These are phyloP conservation scores for Inga oerstediana DNA, from an alignment of 306 rosid species.

Conservation along the genomic window DNA sequence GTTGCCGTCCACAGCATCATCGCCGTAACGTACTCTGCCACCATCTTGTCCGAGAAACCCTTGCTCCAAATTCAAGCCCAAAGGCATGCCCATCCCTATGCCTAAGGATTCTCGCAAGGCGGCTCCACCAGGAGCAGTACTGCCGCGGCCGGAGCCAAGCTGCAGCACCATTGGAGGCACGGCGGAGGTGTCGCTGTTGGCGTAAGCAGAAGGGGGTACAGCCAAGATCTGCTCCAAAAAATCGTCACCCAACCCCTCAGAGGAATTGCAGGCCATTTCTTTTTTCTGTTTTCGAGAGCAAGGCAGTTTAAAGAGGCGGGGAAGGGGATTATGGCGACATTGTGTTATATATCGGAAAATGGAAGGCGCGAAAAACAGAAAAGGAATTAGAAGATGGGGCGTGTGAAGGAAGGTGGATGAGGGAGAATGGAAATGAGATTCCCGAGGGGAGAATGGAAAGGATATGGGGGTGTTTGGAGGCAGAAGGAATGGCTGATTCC, in stretches of 20 bases:
- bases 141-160: slow-evolving; percentile 48
- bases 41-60: slow-evolving; percentile 56
- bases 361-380: slow-evolving; percentile 29
- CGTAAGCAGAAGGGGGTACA: slow-evolving; percentile 46
- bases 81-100: slow-evolving; percentile 70
- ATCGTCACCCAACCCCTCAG: slow-evolving; percentile 85
- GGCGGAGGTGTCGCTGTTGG: slow-evolving; percentile 34
- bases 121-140: slow-evolving; percentile 21
- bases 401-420: slow-evolving; percentile 40
- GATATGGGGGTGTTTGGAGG: not conserved
- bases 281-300: not conserved
- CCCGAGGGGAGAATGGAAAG: slow-evolving; percentile 31
- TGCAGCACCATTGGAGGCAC: slow-evolving; percentile 60
- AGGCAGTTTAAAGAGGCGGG: not conserved
- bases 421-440: slow-evolving; percentile 39
- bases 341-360: not conserved
- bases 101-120: slow-evolving; percentile 48
- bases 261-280: slow-evolving; percentile 72
- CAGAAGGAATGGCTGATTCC: not conserved
- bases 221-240: slow-evolving; percentile 89
- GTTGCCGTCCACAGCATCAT: slow-evolving; percentile 42
- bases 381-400: slow-evolving; percentile 4
- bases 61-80: slow-evolving; percentile 85
- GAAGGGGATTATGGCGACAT: not conserved
- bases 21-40: slow-evolving; percentile 38